Base-by-base conservation (phyloP, 2,329 filamentous ascomycete species). In the Zymoseptoria tritici region DNA sequence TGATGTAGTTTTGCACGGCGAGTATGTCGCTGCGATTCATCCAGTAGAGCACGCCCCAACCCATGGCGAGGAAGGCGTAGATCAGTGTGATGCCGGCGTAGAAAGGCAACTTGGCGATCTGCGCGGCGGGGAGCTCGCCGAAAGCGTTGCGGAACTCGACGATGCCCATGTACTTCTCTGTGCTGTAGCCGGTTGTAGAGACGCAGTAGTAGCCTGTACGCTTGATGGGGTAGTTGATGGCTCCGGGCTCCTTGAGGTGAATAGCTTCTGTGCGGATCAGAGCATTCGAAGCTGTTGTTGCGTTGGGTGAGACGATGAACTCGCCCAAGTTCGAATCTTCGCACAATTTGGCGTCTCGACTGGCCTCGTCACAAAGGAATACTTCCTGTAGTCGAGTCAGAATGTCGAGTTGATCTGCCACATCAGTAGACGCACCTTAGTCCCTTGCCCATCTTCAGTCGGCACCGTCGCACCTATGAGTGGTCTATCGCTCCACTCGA, bases 1-100 rank as follows among this genome's bases (percentile, higher is more conserved):
- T 99, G 68, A 99, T 97, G 75, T 99, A 99, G 74, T 99, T 99
- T 76, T 99, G 94, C 2, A 99, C 94, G 16, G 95, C 88, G 71
- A 99, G 79, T 63, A 99, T 97, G 74, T 99, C 94, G 70, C 89
- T 85, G 61, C 93, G 84, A 74, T 99, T 91, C 75, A 97, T 91
- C 70, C 92, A 92, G 77, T 99, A 97, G 21, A 97, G 81, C 75
- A 97, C 96, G 9, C 84, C 91, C 94, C 94, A 99, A 74, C 91
- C 93, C 11, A 85, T 86, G 63, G 85, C 86, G 66, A 97, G 84
- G 20, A 97, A 83, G 55, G 91, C 91, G 75, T 99, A 99, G 31
- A 96, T 85, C 64, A 99, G 92, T 0, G 92, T 93, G 67, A 97
- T 86, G 59, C 89, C 93, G 53, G 93, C 94, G 71, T 99, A 99